A percentile compares a stretch with the other conserved stretches of the same genome.
Evolutionary conservation across 2,329 filamentous ascomycete genomes (phyloP).

Genomic region (Corniculantispora saksenae): DNA sequence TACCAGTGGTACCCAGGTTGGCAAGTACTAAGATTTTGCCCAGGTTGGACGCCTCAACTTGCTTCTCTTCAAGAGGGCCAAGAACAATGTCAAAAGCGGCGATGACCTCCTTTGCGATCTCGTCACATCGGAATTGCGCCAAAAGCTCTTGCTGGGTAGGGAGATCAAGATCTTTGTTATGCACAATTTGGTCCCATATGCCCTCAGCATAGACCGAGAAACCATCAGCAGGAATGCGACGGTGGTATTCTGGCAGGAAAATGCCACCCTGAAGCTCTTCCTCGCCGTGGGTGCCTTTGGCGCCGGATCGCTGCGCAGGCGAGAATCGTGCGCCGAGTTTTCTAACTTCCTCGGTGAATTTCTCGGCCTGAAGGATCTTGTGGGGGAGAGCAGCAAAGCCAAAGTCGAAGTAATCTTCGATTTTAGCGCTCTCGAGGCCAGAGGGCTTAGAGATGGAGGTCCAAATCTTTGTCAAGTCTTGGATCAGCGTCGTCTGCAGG

Average conservation of each 20-base stretch:
- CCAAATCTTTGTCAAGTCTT: constrained; percentile 93
- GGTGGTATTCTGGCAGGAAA: constrained; percentile 91
- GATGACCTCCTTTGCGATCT: constrained; percentile 89
- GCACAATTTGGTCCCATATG: constrained; percentile 97
- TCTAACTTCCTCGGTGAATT: constrained; percentile 79
- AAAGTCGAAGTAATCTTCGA: constrained; percentile 98
- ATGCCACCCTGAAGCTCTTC: constrained; percentile 77
- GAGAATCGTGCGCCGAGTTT: constrained; percentile 81
- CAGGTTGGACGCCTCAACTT: constrained; percentile 70
- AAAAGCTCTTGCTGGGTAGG: constrained; percentile 96
- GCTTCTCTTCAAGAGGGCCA: constrained; percentile 79
- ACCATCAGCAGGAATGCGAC: constrained; percentile 94
- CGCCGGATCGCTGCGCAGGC: constrained; percentile 73
- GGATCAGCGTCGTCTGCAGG: constrained; percentile 83
- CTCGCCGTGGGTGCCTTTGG: constrained; percentile 62
- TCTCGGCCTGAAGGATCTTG: constrained; percentile 93
- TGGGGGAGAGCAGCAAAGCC: constrained; percentile 94
- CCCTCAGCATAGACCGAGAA: constrained; percentile 91
- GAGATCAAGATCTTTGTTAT: constrained; percentile 96
- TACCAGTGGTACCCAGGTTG: constrained; percentile 74
- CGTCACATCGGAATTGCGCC: constrained; percentile 95
- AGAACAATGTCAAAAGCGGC: constrained; percentile 81
- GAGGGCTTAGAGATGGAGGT: constrained; percentile 85
- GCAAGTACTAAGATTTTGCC: constrained; percentile 73
- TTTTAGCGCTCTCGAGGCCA: constrained; percentile 83